Base-by-base conservation (phyloP, 2,329 filamentous ascomycete genomes). In the Biscogniauxia sp. region DNA sequence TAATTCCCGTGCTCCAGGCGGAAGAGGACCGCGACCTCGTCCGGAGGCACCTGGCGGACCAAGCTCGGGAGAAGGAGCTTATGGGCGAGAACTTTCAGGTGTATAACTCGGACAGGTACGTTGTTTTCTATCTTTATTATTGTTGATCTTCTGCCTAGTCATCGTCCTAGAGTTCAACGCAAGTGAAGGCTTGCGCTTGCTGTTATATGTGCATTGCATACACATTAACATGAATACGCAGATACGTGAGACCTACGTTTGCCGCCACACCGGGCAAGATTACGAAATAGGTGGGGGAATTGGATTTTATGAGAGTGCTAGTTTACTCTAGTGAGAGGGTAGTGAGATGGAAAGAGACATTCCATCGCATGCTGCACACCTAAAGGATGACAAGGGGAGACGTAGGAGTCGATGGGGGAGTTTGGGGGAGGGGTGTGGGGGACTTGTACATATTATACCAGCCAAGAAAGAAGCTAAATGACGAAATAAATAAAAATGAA, bases 1-100 rank as follows among this genome's bases (percentile, higher is more conserved):
- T 99, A 66, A 95, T 94, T 73, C 95, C 95, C 61, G 81, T 97
- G 65, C 87, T 99, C 66, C 94, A 98, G 77, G 95, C 95, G 59
- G 95, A 99, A 76, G 93, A 97, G 78, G 95, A 99, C 81, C 89
- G 95, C 63, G 95, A 99, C 79, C 89, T 94, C 76, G 93, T 97
- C 65, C 86, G 95, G 68, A 84, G 94, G 73, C 86, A 94, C 77
- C 85, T 89, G 67, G 95, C 95, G 61, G 92, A 96, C 77, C 88
- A 92, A 84, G 88, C 88, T 67, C 86, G 95, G 67, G 95, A 98
- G 85, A 92, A 93, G 85, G 89, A 93, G 78, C 80, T 99, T 67
- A 74, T 98, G 69, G 95, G 95, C 60, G 88, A 88, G 66, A 90
- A 94, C 77, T 87, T 85, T 57, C 91, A 89, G 80, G 84, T 96